Percentiles rank a stretch among this genome's conserved stretches.
Conservation (phyloP, 2,329 filamentous ascomycete species). For the Calonectria fujianensis region DNA sequence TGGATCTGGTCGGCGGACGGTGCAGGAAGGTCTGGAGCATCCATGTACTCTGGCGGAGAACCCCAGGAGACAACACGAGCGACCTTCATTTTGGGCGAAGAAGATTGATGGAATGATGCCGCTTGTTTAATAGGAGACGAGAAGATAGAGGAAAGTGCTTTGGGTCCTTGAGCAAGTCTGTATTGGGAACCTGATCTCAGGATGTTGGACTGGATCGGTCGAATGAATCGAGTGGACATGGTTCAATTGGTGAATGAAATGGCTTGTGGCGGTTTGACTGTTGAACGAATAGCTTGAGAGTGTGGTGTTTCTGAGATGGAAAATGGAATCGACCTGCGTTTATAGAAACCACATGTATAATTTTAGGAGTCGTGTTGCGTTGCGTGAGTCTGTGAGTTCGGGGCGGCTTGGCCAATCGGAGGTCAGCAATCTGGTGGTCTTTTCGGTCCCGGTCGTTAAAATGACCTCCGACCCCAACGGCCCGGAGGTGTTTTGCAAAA, state of each 20-base stretch:
- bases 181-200: neutral
- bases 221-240: neutral
- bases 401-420: neutral
- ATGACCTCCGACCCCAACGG: neutral
- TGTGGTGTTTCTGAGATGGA: neutral
- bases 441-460: neutral
- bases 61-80: constrained; percentile 29
- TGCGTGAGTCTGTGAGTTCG: neutral
- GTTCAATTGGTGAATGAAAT: neutral
- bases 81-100: constrained; percentile 16
- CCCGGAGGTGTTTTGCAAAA: neutral
- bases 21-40: constrained; percentile 15
- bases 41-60: constrained; percentile 20
- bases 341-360: neutral
- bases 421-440: neutral
- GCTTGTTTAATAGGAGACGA: neutral
- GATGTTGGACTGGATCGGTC: neutral
- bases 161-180: neutral
- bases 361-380: neutral
- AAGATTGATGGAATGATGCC: constrained; percentile 12
- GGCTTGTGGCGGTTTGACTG: neutral
- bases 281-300: neutral
- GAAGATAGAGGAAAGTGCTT: neutral
- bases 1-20: constrained; percentile 28
- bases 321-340: neutral